Conservation (phyloP, 805 yeast genomes). For the Saccharomycopsis selenospora region DNA sequence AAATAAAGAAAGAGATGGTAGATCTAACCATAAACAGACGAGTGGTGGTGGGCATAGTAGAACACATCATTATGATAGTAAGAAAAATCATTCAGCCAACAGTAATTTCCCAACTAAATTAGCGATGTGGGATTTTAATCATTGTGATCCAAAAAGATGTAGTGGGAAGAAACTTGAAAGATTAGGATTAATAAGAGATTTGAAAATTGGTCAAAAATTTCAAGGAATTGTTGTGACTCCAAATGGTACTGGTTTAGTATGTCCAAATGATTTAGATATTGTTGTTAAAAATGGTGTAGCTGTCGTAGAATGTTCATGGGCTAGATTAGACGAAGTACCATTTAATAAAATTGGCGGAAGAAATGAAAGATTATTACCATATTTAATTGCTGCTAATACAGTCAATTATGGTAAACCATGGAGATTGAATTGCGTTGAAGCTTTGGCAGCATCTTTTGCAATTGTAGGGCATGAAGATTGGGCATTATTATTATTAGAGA, state of each 20-base stretch:
- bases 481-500: constrained; percentile 69
- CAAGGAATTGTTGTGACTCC: constrained; percentile 90
- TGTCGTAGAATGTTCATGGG: constrained; percentile 99
- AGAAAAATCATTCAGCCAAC: not conserved
- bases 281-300: constrained; percentile 87
- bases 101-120: constrained; percentile 70
- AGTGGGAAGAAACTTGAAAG: constrained; percentile 92
- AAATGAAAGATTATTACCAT: constrained; percentile 80
- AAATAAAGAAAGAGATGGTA: constrained; percentile 8
- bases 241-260: constrained; percentile 81
- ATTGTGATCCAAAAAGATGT: constrained; percentile 97
- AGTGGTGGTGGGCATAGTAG: constrained; percentile 17
- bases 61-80: constrained; percentile 4
- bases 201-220: constrained; percentile 90
- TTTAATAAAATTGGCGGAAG: constrained; percentile 87
- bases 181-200: constrained; percentile 67
- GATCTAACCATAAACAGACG: not conserved
- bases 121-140: constrained; percentile 99
- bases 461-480: constrained; percentile 86
- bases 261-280: constrained; percentile 74
- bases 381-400: constrained; percentile 91
- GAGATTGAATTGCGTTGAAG: constrained; percentile 94
- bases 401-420: constrained; percentile 96
- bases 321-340: constrained; percentile 94
- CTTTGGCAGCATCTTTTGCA: constrained; percentile 93